Evolutionary conservation across 2,329 filamentous ascomycete genomes (phyloP).

Genomic region (Penicillium sumatraense): DNA sequence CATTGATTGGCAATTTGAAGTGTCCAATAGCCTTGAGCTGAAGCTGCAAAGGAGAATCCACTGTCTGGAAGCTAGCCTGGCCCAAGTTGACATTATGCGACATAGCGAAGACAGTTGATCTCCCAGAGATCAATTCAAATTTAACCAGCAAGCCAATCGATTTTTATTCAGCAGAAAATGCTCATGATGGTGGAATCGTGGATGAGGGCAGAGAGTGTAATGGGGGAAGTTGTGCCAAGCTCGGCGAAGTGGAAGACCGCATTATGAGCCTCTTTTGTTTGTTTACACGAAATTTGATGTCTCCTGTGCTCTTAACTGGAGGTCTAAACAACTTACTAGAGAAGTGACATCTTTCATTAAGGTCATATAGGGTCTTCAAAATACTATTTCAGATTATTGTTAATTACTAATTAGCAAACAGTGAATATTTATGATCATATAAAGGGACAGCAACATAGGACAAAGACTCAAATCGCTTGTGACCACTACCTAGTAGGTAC

Average conservation of each 20-base stretch:
- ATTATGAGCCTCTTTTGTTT: too few species aligned
- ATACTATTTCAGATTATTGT: too few species aligned
- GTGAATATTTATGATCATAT: too few species aligned
- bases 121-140: neutral
- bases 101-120: neutral
- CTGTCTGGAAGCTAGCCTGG: neutral
- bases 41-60: slow-evolving; percentile 10
- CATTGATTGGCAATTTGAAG: neutral
- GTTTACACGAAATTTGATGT: too few species aligned
- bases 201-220: neutral
- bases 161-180: neutral
- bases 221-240: neutral
- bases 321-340: too few species aligned
- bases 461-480: slow-evolving; percentile 74
- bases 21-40: neutral
- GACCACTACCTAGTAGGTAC: slow-evolving; percentile 67
- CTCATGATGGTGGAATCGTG: neutral
- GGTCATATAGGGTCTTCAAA: too few species aligned
- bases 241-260: too few species aligned
- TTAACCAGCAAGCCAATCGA: too few species aligned
- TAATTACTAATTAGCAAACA: too few species aligned
- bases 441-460: too few species aligned
- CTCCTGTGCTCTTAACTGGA: too few species aligned
- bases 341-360: too few species aligned
- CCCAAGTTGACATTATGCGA: slow-evolving; percentile 10